Evolutionary conservation across 1,284 basidiomycete genomes (phyloP), one percentile per base, ranked within the genome.

Genomic region (Malassezia cuniculi): DNA sequence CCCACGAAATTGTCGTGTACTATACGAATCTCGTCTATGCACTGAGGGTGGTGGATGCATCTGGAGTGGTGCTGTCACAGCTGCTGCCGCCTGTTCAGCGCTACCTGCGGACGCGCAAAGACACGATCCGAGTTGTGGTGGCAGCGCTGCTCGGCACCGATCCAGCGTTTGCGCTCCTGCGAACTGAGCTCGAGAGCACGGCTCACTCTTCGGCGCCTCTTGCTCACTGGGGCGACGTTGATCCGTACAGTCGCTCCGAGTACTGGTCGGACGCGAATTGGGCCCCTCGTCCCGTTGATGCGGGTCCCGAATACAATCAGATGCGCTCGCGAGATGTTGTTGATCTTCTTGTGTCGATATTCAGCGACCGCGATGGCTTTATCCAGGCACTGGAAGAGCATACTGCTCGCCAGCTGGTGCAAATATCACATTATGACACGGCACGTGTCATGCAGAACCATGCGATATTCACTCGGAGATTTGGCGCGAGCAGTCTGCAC

Each of bases 21-120:
- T 97, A 97, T 67, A 84, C 95, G n/a, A 79, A 81, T 2, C 87
- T 85, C 1, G 94, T 99, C 58, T 80, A 82, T 49, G 86, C 84
- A 56, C 70, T 97, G 11, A 79, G 89, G 1, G 77, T 89, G 31
- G 72, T 97, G 19, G 90, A 97, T 65, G 84, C 87, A 1, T 80
- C 80, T 0, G 89, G 89, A 0, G 87, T 95, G 0, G 72, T 97
- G 3, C 72, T 97, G 3, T 60, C 57, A 10, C 55, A 52, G 12
- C 51, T 62, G 27, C 54, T 58, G 10, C 55, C 55, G n/a, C 55
- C 60, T 5, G 36, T 65, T 3, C 45, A 60, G 15, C 33, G 42
- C 9, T 62, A 60, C 24, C 47, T 65, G 27, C 56, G 62, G 11
- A 47, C 39, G 7, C 48, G 62, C 16, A 39, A 42, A n/a, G 62